Base-by-base conservation (phyloP, 345 rosid genomes). In the Rhizophora apiculata region DNA sequence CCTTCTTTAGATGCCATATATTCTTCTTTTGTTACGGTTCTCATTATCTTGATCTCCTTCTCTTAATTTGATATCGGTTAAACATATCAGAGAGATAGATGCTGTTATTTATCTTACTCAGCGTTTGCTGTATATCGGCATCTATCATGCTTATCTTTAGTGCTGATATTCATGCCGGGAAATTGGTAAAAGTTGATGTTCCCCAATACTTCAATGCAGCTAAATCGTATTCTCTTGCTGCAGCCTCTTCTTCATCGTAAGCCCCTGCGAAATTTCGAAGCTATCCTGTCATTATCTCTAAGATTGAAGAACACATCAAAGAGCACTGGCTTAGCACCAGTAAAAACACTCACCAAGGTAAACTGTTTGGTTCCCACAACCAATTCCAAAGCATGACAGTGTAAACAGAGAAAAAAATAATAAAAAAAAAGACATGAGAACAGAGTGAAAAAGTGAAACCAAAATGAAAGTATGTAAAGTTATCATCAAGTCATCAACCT, bases 141-240 rank as follows among this genome's bases (percentile, higher is more conserved):
- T 39, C 48, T 43, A 11, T 43, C 18, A 43, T 43, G 15, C 15
- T 10, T 43, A 10, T 11, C 13, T 43, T 43, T 43, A 1, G 49
- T 43, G 16, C 49, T 43, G 27, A 26, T 37, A 26, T 32, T 3
- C 56, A 51, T 80, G 85, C 88, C 69, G 84, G 89, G 55, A 85
- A 85, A 68, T 88, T 88, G 73, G 88, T 88, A 72, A 79, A 81
- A 68, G 89, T 88, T 15, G 88, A 75, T 29, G 81, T 62, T 29
- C 89, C 92, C 92, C 92, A 87, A 20, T 82, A 87, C 81, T 85
- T 87, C 54, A 87, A 67, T 51, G 92, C 89, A 68, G 92, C 92
- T 68, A 85, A 76, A 76, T 87, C 93, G 70, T 85, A 88, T 27
- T 89, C 89, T 71, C 89, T 79, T 46, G 89, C 93, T 34, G 88